Evolutionary conservation across 139 green algal genomes (phyloP).

Genomic region (Chlorella sp.): DNA sequence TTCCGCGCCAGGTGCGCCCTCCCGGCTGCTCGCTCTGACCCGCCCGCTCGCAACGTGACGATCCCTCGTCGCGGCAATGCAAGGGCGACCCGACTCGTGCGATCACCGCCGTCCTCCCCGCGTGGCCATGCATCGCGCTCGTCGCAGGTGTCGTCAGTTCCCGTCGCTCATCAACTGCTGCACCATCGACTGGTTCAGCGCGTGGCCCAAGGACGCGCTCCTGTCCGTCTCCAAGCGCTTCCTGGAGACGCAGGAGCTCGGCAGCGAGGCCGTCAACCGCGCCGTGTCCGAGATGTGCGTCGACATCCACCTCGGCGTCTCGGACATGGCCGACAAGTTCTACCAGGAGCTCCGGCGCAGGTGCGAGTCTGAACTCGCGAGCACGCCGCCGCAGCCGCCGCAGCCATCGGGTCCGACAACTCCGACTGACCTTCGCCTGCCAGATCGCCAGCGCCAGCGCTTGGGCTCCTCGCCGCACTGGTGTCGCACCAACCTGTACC

Average conservation of each 20-base stretch:
- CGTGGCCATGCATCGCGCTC: too few relatives aligned
- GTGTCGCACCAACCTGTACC: not conserved
- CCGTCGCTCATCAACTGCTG: slow-evolving; percentile 73
- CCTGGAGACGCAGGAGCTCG: slow-evolving; percentile 19
- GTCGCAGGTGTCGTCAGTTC: slow-evolving; percentile 44
- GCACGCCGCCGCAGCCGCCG: too few relatives aligned
- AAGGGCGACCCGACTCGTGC: too few relatives aligned
- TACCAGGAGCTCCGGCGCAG: slow-evolving; percentile 51
- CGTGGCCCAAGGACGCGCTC: slow-evolving; percentile 51
- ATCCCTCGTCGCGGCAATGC: too few relatives aligned
- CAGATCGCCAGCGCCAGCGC: too few relatives aligned
- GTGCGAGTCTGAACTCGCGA: too few relatives aligned
- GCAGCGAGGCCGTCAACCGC: slow-evolving; percentile 7
- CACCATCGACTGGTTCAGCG: slow-evolving; percentile 81
- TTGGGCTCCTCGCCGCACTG: too few relatives aligned
- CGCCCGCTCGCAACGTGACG: too few relatives aligned
- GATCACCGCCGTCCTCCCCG: too few relatives aligned
- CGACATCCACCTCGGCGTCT: slow-evolving; percentile 53
- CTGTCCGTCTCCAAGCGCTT: slow-evolving; percentile 31
- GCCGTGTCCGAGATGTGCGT: slow-evolving; percentile 37
- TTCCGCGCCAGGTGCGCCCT: slow-evolving; percentile 53
- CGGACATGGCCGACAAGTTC: slow-evolving; percentile 37
- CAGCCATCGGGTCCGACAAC: too few relatives aligned
- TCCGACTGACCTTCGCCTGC: too few relatives aligned
- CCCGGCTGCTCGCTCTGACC: too few relatives aligned